These are phyloP conservation scores for Pythium monospermum DNA, from an alignment of 352 stramenopile genomes.

Conservation along the genomic window DNA sequence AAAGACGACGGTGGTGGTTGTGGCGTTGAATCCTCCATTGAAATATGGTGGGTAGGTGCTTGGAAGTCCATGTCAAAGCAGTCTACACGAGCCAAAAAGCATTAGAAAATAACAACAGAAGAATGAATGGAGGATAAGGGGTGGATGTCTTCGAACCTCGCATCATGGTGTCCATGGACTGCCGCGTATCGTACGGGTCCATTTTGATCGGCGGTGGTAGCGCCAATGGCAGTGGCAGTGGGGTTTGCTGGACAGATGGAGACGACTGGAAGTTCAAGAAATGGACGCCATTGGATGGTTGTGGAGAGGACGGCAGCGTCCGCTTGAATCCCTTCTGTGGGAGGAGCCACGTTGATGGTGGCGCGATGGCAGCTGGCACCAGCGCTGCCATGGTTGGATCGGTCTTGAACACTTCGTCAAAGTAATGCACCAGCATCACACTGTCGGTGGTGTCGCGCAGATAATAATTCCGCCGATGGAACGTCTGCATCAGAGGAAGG, in stretches of 20 bases:
- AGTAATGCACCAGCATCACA: conserved; percentile 85
- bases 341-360: too few species aligned
- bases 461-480: conserved; percentile 80
- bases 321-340: conserved; percentile 43
- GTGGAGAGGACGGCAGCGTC: conserved; percentile 24
- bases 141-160: conserved; percentile 28
- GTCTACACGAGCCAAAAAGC: conserved; percentile 25
- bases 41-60: background rate
- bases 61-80: conserved; percentile 49
- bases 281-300: too few species aligned
- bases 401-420: conserved; percentile 68
- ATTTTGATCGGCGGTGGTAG: conserved; percentile 6
- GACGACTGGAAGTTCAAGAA: too few species aligned
- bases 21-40: background rate
- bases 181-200: conserved; percentile 7
- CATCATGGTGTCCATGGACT: conserved; percentile 49
- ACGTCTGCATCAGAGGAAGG: conserved; percentile 37
- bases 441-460: conserved; percentile 59
- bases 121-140: background rate
- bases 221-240: background rate
- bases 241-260: background rate
- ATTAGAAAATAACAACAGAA: conserved; percentile 2
- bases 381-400: conserved; percentile 19
- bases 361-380: background rate
- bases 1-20: background rate